Evolutionary conservation across 345 rosid species (phyloP), one percentile per base, ranked within the genome.

Genomic region (Salix exigua): DNA sequence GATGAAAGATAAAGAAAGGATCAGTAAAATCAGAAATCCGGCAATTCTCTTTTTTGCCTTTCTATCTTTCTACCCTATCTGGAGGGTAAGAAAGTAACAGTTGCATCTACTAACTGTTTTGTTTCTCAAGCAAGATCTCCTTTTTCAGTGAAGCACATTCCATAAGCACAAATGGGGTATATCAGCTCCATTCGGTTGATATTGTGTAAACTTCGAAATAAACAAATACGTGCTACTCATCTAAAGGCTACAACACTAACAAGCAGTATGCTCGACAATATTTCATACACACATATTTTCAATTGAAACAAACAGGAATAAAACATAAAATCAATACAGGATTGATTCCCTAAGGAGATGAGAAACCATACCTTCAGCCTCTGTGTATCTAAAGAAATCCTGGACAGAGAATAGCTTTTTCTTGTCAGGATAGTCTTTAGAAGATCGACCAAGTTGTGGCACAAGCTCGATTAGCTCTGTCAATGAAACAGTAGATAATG

Each of bases 361-460:
- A 81, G 66, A 72, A 84, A 71, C 70, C 75, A 84, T 91, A 96
- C 99, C 99, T 92, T 96, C 99, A 71, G 93, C 70, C 73, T 96
- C 98, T 0, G 99, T 93, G 89, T 96, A 96, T 88, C 97, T 91
- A 85, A 96, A 96, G 87, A 96, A 96, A 81, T 96, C 97, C 88
- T 96, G 99, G 73, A 93, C 99, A 63, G 99, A 96, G 73, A 92
- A 75, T 18, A 96, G 88, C 50, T 89, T 96, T 81, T 93, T 96
- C 94, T 96, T 96, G 87, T 96, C 98, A 4, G 99, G 99, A 75
- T 93, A 86, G 63, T 93, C 98, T 75, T 85, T 89, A 21, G 96
- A 86, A 72, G 97, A 78, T 58, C 96, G 81, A 53, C 98, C 97
- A 77, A 93, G 61, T 2, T 87, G 94, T 3, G 94, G 97, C 76